phyloP scores from a whole-genome alignment of 2,329 filamentous ascomycete species.

The Atkinsonella hypoxylon region DNA sequence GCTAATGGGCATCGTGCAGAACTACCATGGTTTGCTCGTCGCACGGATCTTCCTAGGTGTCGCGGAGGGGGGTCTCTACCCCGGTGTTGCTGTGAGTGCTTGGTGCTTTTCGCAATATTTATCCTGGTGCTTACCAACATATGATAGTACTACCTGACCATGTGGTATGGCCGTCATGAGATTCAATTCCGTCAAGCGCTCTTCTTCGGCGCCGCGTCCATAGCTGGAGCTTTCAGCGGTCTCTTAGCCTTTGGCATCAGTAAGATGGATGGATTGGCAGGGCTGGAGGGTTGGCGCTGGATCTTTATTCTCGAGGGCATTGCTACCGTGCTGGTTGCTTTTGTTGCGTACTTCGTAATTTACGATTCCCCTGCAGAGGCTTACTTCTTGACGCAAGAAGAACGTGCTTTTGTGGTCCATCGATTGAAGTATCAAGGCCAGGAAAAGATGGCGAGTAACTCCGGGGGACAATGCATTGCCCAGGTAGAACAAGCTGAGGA shows the following conservation, averaged over 20 bases:
- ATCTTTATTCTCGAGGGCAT: conserved; percentile 62
- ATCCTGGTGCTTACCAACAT: background rate
- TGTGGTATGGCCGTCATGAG: conserved; percentile 48
- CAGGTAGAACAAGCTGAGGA: conserved; percentile 55
- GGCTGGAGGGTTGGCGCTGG: conserved; percentile 49
- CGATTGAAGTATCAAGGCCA: conserved; percentile 55
- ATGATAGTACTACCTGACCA: conserved; percentile 38
- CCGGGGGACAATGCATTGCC: conserved; percentile 8
- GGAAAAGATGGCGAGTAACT: conserved; percentile 4
- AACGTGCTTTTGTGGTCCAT: conserved; percentile 58
- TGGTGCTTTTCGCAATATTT: background rate
- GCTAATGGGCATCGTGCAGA: conserved; percentile 39
- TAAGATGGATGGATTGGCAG: conserved; percentile 55
- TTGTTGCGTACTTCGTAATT: conserved; percentile 57
- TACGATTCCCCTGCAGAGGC: conserved; percentile 75
- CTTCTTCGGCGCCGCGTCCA: conserved; percentile 72
- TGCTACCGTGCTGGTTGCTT: conserved; percentile 54
- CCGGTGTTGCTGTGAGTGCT: conserved; percentile 40
- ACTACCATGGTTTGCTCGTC: conserved; percentile 33
- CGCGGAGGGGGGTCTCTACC: conserved; percentile 56
- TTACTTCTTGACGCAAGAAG: conserved; percentile 57
- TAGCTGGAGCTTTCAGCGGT: conserved; percentile 68
- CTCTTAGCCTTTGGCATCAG: conserved; percentile 58
- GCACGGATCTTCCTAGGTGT: conserved; percentile 49
- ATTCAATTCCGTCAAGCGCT: conserved; percentile 49